These are phyloP conservation scores for Cicer judaicum DNA, from an alignment of 306 rosid species.

Conservation along the genomic window DNA sequence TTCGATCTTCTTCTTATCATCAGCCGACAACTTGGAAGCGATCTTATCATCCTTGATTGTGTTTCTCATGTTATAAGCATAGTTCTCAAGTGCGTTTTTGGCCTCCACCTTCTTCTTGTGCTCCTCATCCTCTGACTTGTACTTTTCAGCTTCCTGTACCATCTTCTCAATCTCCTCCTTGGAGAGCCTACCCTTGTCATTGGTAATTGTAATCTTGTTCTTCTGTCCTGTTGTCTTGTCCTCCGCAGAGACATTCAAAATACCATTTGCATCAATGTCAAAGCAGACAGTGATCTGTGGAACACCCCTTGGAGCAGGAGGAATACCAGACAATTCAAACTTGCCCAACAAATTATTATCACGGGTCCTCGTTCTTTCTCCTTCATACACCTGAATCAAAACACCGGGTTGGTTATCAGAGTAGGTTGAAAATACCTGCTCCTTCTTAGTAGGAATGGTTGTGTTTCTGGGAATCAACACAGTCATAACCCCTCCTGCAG, in stretches of 20 bases:
- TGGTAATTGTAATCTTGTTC: conserved; percentile 67
- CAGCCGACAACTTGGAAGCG: conserved; percentile 54
- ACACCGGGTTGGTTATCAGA: conserved; percentile 68
- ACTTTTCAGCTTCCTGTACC: conserved; percentile 65
- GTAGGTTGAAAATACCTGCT: conserved; percentile 64
- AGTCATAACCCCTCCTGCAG: conserved; percentile 65
- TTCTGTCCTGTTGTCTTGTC: conserved; percentile 67
- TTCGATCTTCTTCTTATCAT: conserved; percentile 65
- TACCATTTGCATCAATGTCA: conserved; percentile 58
- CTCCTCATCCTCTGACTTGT: conserved; percentile 59
- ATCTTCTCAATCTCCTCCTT: conserved; percentile 69
- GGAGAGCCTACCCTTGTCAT: conserved; percentile 66
- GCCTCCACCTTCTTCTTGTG: conserved; percentile 69
- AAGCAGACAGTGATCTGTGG: conserved; percentile 63
- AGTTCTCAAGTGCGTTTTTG: conserved; percentile 58
- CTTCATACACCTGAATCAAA: conserved; percentile 62
- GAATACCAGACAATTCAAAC: conserved; percentile 63
- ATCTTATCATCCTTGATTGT: conserved; percentile 64
- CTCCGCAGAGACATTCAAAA: conserved; percentile 65
- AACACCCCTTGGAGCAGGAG: conserved; percentile 65
- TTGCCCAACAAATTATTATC: conserved; percentile 64
- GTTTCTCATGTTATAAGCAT: conserved; percentile 66
- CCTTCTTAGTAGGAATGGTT: conserved; percentile 65
- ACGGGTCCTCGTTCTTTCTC: conserved; percentile 62
- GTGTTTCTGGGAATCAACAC: conserved; percentile 67